phyloP scores from a whole-genome alignment of 2,329 filamentous ascomycete species.

The Trichophyton equinum region DNA sequence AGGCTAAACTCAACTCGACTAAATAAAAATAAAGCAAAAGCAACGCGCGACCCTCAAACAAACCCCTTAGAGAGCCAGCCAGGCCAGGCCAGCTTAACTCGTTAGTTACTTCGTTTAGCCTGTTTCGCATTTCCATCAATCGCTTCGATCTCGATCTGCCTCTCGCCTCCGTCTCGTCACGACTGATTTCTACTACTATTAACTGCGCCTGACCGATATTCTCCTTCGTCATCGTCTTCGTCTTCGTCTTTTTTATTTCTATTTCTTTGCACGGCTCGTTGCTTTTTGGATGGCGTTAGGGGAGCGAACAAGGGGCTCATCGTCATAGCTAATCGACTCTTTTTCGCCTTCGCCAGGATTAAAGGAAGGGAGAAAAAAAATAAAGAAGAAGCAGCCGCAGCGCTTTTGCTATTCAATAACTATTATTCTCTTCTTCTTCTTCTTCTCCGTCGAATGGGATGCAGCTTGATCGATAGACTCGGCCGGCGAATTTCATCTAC shows the following conservation, averaged over 20 bases:
- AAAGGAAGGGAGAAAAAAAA: no score
- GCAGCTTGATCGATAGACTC: neutral
- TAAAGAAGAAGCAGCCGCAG: neutral
- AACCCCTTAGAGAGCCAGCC: no score
- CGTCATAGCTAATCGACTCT: neutral
- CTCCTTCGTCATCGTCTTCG: neutral
- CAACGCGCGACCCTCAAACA: neutral
- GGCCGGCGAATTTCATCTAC: neutral
- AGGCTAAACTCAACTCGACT: no score
- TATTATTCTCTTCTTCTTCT: neutral
- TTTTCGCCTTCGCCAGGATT: neutral
- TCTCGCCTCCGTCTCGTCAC: no score
- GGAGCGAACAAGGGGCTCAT: neutral
- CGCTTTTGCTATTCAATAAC: neutral
- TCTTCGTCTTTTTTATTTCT: neutral
- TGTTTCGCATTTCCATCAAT: no score
- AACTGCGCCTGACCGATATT: no score
- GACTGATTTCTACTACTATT: no score
- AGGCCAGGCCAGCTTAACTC: no score
- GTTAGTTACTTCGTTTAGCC: no score
- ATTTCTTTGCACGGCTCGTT: neutral
- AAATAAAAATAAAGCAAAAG: no score
- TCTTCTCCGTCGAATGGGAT: neutral
- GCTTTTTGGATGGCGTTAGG: conserved; percentile 4
- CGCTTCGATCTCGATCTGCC: no score